Evolutionary conservation across 352 stramenopile genomes (phyloP).

Genomic region (Pythium coloratum): DNA sequence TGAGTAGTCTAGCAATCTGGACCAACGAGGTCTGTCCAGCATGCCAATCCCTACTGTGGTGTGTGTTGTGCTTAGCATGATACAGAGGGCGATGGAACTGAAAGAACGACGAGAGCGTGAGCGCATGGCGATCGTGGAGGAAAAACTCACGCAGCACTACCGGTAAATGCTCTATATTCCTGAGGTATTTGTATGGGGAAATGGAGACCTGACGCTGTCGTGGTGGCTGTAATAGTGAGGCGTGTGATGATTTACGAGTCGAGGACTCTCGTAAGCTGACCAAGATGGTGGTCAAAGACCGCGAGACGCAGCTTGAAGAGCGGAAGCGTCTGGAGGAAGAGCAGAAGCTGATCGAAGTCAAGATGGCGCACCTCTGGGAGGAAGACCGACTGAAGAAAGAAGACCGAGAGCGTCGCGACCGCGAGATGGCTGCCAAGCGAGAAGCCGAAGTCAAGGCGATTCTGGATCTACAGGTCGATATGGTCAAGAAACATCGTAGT

Average conservation of each 20-base stretch:
- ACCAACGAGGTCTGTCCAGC: neutral
- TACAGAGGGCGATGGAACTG: conserved; percentile 67
- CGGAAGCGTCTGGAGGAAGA: conserved; percentile 42
- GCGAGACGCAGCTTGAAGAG: conserved; percentile 63
- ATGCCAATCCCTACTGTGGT: neutral
- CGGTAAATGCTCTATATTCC: conserved; percentile 32
- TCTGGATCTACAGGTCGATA: conserved; percentile 71
- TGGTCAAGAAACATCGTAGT: conserved; percentile 45
- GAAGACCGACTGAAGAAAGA: conserved; percentile 78
- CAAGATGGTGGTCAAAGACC: conserved; percentile 56
- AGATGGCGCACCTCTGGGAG: conserved; percentile 74
- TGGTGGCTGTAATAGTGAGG: conserved; percentile 40
- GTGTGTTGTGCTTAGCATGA: conserved; percentile 46
- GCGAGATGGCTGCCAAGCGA: conserved; percentile 42
- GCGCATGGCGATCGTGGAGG: conserved; percentile 57
- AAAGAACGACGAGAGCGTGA: conserved; percentile 67
- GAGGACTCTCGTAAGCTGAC: conserved; percentile 69
- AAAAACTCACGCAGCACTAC: conserved; percentile 78
- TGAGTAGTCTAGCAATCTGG: conserved; percentile 17
- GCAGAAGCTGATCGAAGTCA: conserved; percentile 43
- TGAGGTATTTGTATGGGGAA: too few species aligned
- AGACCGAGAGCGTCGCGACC: conserved; percentile 55
- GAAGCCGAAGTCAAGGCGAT: conserved; percentile 78
- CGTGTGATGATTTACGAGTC: conserved; percentile 60
- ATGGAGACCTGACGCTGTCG: neutral